Base-by-base conservation (phyloP, 257 asterid species). In the Plantago elongata region DNA sequence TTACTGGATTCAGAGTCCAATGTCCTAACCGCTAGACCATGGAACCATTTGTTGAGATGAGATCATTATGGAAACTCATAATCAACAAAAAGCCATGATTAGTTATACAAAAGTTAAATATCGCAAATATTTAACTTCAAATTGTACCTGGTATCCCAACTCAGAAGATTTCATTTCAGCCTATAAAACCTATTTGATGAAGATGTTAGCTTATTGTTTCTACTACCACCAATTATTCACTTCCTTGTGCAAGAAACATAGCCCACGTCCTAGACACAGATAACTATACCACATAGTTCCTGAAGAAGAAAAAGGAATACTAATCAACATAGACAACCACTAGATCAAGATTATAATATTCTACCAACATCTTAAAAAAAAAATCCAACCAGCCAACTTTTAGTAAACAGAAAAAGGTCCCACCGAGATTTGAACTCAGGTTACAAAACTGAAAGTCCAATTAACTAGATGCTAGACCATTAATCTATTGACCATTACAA, bases 1-100 rank as follows among this genome's bases (percentile, higher is more conserved):
- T 77, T 88, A 85, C 85, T 88, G 86, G 87, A 85, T 85, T 88
- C 89, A 83, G 85, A 83, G 87, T 85, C 94, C 91, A 88, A 85
- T 81, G 85, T 88, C 96, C 94, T 88, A 17, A 83, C 91, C 91
- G 58, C 96, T 83, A 83, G 89, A 83, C 94, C 84, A 81, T 83
- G 77, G 87, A 84, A 81, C 62, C 62, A 30, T 57, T 57, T n/a
- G 13, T 57, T 57, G 47, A 29, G 12, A 48, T 49, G 10, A 34
- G 40, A 34, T 34, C 1, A 34, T 34, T 3, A 34, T 34, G 40
- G 34, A 34, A 34, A 34, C 40, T 34, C 40, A 34, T 5, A 34
- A 1, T 34, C 40, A 34, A 34, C 40, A 34, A 34, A 34, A 34
- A 6, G 40, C 8, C 40, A 34, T 34, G 40, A 34, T 34, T 34